A percentile compares a stretch with the other conserved stretches of the same genome.
phyloP scores from a whole-genome alignment of 257 asterid species.

The Penstemon davidsonii region DNA sequence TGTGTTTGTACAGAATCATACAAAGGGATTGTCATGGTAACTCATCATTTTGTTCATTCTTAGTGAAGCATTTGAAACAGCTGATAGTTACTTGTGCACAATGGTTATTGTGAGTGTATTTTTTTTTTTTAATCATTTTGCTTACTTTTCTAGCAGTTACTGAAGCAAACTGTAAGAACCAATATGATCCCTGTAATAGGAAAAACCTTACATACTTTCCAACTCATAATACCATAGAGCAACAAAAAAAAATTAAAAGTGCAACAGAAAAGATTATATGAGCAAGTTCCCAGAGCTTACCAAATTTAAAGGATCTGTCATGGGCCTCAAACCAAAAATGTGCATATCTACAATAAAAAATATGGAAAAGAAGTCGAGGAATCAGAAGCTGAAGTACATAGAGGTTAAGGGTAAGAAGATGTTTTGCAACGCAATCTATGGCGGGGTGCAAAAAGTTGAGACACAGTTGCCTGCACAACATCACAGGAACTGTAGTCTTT shows the following conservation, averaged over 20 bases:
- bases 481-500: constrained; percentile 15
- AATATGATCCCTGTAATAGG: neutral
- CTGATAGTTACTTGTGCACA: neutral
- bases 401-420: constrained; percentile 13
- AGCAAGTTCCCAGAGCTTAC: constrained; percentile 50
- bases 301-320: constrained; percentile 84
- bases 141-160: constrained; percentile 7
- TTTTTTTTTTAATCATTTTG: neutral
- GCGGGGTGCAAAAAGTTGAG: constrained; percentile 14
- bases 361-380: constrained; percentile 33
- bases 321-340: constrained; percentile 83
- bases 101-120: no score
- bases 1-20: neutral
- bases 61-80: neutral
- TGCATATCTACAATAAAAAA: constrained; percentile 78
- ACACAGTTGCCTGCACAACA: constrained; percentile 10
- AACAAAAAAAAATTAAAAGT: neutral
- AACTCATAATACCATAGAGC: constrained; percentile 7
- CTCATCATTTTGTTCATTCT: neutral
- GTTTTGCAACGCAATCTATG: constrained; percentile 5
- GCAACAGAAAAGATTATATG: constrained; percentile 22
- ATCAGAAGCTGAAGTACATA: constrained; percentile 27
- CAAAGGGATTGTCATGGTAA: neutral
- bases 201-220: neutral
- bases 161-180: constrained; percentile 22